Conservation (phyloP, 1,284 basidiomycete species). For the Sanguinoderma infundibulare region DNA sequence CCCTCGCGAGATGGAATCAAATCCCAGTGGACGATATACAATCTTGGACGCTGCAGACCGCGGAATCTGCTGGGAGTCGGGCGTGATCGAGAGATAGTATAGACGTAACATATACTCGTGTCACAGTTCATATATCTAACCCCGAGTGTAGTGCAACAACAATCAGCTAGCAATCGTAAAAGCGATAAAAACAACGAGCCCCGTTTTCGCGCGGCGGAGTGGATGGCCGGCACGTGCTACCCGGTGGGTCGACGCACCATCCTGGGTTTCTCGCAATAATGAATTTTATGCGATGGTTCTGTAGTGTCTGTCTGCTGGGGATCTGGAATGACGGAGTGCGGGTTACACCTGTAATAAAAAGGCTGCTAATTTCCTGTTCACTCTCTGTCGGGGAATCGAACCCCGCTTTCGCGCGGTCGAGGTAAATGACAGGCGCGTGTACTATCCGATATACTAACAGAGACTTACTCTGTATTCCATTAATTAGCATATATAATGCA, state of each 20-base stretch:
- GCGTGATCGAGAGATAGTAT: conserved; percentile 7
- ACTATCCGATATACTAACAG: conserved; percentile 14
- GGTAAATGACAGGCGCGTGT: conserved; percentile 6
- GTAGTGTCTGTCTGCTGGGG: too few relatives aligned
- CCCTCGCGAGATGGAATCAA: conserved; percentile 55
- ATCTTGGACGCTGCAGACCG: conserved; percentile 62
- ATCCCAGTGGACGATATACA: conserved; percentile 65
- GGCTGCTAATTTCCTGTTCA: too few relatives aligned
- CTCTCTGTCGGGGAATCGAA: conserved; percentile 47
- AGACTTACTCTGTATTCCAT: background rate
- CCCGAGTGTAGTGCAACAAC: too few relatives aligned
- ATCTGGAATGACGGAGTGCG: too few relatives aligned
- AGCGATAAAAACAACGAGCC: too few relatives aligned
- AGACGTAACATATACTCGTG: background rate
- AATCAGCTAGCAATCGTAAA: too few relatives aligned
- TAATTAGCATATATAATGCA: background rate
- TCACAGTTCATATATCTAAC: background rate
- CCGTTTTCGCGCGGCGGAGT: conserved; percentile 41
- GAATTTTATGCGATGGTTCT: too few relatives aligned
- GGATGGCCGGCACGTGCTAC: conserved; percentile 7
- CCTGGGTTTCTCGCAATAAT: too few relatives aligned
- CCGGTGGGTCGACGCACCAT: too few relatives aligned
- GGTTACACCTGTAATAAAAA: background rate
- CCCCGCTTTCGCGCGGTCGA: conserved; percentile 44
- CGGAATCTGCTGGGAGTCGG: conserved; percentile 42